Evolutionary conservation across 495 filamentous ascomycete species (phyloP), one percentile per base, ranked within the genome.

Genomic region (Penicillium cinerascens): DNA sequence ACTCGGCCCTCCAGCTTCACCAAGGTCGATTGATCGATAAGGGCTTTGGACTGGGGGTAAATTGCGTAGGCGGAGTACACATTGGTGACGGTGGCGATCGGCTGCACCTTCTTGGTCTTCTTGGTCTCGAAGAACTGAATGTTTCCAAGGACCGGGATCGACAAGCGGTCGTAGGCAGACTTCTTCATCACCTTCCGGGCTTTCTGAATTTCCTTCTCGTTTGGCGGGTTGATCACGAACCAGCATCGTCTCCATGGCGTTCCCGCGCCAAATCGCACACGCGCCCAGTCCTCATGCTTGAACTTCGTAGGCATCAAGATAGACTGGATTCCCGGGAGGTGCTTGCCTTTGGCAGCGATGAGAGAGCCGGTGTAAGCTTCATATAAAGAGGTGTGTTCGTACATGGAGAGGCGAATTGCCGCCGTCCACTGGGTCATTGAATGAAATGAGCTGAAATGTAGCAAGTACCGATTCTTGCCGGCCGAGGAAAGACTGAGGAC

Each of bases 351-450:
- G 41, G 92, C 93, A 0, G 92, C 95, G 63, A 99, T 91, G 42
- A 99, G 76, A 26, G 93, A 89, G 13, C 93, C 93, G 1, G 95
- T 97, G 64, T 99, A 99, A 7, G 92, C 89, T 72, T 99, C 93
- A 63, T 96, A 92, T 9, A 99, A 74, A 3, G 89, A 91, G 0
- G 88, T 82, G 60, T 97, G 88, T 69, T 99, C 93, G 64, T 86
- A 99, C 85, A 99, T 91, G 47, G 93, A 83, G 42, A 99, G 80
- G 41, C 93, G 85, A 51, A 99, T 96, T 18, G 88, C 91, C 16
- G 95, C 88, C 1, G 95, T 95, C 93, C 93, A 99, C 68, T 97
- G 92, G 4, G 88, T 86, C 42, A 99, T 78, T 1, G 95, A 96
- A 59, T 95, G 87, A 60, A 88, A 84, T 3, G 92, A 96, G 63